A percentile compares a stretch with the other conserved stretches of the same genome.
phyloP scores from a whole-genome alignment of 805 yeast genomes.

The Monosporozyma aerobia region DNA sequence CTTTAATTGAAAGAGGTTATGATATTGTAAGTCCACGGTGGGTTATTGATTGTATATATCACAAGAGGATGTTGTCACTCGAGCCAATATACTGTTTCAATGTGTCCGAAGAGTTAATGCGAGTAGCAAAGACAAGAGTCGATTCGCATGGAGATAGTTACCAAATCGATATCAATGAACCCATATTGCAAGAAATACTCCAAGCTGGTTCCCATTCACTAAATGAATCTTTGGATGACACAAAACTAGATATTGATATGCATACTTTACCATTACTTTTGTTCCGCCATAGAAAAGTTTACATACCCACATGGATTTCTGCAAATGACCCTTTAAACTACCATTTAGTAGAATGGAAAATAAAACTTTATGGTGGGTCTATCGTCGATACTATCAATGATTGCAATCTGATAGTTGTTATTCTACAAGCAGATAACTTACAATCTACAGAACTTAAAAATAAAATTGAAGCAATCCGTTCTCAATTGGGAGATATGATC shows the following conservation, averaged over 20 bases:
- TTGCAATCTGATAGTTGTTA: conserved; percentile 34
- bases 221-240: neutral
- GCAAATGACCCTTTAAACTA: conserved; percentile 3
- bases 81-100: conserved; percentile 53
- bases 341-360: conserved; percentile 15
- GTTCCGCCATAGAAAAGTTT: conserved; percentile 32
- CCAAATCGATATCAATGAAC: conserved; percentile 7
- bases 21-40: conserved; percentile 62
- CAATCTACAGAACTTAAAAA: neutral
- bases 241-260: neutral
- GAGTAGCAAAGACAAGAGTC: conserved; percentile 28
- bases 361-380: conserved; percentile 40
- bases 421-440: conserved; percentile 12
- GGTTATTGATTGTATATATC: conserved; percentile 51
- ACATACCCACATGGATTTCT: conserved; percentile 16
- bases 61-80: conserved; percentile 34
- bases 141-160: conserved; percentile 63
- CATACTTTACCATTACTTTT: conserved; percentile 24
- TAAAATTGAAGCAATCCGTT: neutral
- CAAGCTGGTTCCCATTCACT: neutral
- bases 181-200: neutral
- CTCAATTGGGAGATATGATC: neutral
- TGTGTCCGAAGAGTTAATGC: conserved; percentile 29
- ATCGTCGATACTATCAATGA: conserved; percentile 21
- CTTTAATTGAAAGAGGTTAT: conserved; percentile 38